phyloP scores from a whole-genome alignment of 129 eudicot species.

The Flaveria brownii region DNA sequence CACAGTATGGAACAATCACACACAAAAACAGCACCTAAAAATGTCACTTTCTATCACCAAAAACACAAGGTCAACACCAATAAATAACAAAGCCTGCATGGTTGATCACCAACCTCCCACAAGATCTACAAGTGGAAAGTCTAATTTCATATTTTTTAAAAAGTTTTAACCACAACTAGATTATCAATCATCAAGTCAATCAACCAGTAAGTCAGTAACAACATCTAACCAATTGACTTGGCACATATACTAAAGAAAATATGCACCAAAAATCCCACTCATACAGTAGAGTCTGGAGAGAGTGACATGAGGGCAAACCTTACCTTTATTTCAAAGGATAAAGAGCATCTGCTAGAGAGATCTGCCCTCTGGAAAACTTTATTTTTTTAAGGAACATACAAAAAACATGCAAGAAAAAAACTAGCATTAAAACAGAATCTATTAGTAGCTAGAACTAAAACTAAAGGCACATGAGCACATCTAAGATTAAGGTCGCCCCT shows the following conservation, averaged over 20 bases:
- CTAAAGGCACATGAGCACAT: too few relatives aligned
- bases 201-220: background rate
- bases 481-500: too few relatives aligned
- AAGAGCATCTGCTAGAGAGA: background rate
- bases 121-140: background rate
- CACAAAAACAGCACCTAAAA: constrained; percentile 27
- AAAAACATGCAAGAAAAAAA: too few relatives aligned
- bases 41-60: constrained; percentile 36
- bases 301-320: background rate
- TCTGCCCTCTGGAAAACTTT: background rate
- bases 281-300: background rate
- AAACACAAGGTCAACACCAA: constrained; percentile 22
- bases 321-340: background rate
- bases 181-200: background rate
- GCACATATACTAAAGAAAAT: background rate
- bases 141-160: background rate
- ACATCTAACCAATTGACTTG: background rate
- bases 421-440: too few relatives aligned
- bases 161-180: background rate
- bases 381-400: too few relatives aligned
- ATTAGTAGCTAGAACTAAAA: too few relatives aligned
- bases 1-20: constrained; percentile 26
- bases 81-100: constrained; percentile 25
- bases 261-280: background rate
- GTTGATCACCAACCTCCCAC: constrained; percentile 25